Evolutionary conservation across 345 rosid species (phyloP).

Genomic region (Eucalyptus polyanthemos): DNA sequence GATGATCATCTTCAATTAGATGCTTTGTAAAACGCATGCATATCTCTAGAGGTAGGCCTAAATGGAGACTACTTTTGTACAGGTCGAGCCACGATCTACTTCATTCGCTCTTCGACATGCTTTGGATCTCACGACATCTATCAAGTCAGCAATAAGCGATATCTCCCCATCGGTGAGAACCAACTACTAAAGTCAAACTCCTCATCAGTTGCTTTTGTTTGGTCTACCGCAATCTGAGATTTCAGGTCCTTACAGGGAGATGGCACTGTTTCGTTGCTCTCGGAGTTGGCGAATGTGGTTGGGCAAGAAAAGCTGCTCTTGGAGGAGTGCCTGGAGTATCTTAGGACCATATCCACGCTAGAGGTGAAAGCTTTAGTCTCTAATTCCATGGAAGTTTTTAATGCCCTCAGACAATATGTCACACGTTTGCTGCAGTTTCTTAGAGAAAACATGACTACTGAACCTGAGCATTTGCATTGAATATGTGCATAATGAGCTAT

Average conservation of each 20-base stretch:
- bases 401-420: neutral
- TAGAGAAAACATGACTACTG: neutral
- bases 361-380: constrained; percentile 22
- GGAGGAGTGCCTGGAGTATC: constrained; percentile 50
- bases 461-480: neutral
- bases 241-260: constrained; percentile 19
- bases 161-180: constrained; percentile 30
- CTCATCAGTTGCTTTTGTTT: neutral
- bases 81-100: constrained; percentile 36
- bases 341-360: constrained; percentile 27
- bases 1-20: neutral
- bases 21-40: neutral
- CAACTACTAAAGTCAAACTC: neutral
- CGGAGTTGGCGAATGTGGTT: constrained; percentile 45
- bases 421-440: neutral
- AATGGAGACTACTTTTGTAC: neutral
- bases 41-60: neutral
- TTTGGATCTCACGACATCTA: constrained; percentile 30
- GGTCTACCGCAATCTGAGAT: neutral
- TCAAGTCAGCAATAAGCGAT: constrained; percentile 19
- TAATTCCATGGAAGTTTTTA: neutral
- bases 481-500: neutral
- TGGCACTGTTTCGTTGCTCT: constrained; percentile 15
- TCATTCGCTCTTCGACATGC: constrained; percentile 29
- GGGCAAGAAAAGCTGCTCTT: constrained; percentile 53